phyloP scores from a whole-genome alignment of 768 basidiomycete genomes.

The Naganishia vaughanmartiniae region DNA sequence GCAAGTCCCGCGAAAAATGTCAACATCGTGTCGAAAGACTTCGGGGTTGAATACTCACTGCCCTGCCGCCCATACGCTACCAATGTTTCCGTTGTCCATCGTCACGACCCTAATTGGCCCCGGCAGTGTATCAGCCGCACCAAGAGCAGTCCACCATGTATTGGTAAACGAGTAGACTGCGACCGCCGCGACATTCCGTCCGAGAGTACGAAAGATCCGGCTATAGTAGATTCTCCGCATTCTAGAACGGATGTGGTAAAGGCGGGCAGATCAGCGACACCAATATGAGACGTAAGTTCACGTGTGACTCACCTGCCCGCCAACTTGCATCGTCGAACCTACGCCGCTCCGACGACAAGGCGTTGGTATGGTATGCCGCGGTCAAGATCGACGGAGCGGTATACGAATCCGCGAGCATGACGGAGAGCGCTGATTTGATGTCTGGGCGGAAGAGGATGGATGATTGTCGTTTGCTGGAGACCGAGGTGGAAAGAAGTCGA shows the following conservation, averaged over 20 bases:
- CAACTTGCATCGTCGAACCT: constrained; percentile 61
- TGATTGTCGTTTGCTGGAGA: constrained; percentile 52
- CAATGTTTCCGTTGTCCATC: constrained; percentile 72
- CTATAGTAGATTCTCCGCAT: constrained; percentile 66
- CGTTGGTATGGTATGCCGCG: constrained; percentile 81
- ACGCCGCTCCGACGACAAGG: constrained; percentile 67
- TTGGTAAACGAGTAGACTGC: constrained; percentile 71
- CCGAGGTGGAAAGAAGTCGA: background rate
- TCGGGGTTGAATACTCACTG: constrained; percentile 57
- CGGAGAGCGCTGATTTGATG: constrained; percentile 54
- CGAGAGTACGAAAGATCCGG: constrained; percentile 70
- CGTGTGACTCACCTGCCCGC: background rate
- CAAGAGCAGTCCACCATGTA: constrained; percentile 64
- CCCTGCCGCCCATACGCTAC: constrained; percentile 87
- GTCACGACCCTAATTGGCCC: constrained; percentile 87
- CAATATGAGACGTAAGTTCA: too few relatives aligned
- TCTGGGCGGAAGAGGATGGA: constrained; percentile 59
- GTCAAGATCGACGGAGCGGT: constrained; percentile 78
- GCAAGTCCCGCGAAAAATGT: constrained; percentile 35
- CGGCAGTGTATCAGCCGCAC: constrained; percentile 59
- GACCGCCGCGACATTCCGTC: constrained; percentile 69
- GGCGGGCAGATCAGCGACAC: too few relatives aligned
- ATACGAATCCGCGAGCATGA: constrained; percentile 58
- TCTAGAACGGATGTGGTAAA: background rate
- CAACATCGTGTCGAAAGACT: constrained; percentile 42